phyloP scores from a whole-genome alignment of 2,329 filamentous ascomycete genomes.

The Fusarium lateritium region DNA sequence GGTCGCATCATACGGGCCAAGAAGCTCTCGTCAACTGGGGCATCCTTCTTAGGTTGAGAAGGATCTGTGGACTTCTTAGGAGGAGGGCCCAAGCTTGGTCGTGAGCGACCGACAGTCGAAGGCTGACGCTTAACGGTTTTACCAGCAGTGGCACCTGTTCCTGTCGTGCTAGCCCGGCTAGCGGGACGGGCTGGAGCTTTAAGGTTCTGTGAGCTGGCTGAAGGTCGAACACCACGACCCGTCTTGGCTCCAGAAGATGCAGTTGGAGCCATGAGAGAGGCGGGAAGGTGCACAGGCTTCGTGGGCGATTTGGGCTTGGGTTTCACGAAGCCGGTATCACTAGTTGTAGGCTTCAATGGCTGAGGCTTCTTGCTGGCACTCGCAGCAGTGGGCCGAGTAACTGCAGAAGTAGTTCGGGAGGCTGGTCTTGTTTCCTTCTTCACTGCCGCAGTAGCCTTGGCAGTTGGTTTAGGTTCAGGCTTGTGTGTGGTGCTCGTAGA shows the following conservation, averaged over 20 bases:
- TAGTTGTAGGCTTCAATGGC: constrained; percentile 58
- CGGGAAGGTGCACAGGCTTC: constrained; percentile 75
- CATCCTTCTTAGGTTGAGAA: constrained; percentile 63
- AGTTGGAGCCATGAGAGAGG: constrained; percentile 78
- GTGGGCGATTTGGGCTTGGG: constrained; percentile 78
- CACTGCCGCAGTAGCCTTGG: constrained; percentile 46
- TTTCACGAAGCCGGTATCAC: constrained; percentile 65
- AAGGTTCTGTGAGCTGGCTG: constrained; percentile 55
- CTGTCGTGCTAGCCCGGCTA: constrained; percentile 61
- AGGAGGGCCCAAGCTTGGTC: constrained; percentile 70
- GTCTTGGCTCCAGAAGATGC: constrained; percentile 77
- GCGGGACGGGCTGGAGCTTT: constrained; percentile 58
- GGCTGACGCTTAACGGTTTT: constrained; percentile 61
- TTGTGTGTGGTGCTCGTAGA: constrained; percentile 46
- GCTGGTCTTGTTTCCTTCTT: constrained; percentile 55
- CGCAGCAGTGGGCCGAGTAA: constrained; percentile 52
- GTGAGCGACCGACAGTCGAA: constrained; percentile 61
- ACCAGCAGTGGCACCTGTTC: constrained; percentile 35
- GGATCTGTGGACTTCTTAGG: constrained; percentile 64
- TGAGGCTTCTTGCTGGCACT: constrained; percentile 60
- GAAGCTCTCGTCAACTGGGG: constrained; percentile 77
- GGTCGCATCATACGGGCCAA: constrained; percentile 87
- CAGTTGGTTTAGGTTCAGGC: constrained; percentile 50
- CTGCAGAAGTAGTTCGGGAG: constrained; percentile 41
- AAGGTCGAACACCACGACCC: constrained; percentile 46